These are phyloP conservation scores for Euphorbia tirucalli DNA, from an alignment of 345 rosid species.

Conservation along the genomic window DNA sequence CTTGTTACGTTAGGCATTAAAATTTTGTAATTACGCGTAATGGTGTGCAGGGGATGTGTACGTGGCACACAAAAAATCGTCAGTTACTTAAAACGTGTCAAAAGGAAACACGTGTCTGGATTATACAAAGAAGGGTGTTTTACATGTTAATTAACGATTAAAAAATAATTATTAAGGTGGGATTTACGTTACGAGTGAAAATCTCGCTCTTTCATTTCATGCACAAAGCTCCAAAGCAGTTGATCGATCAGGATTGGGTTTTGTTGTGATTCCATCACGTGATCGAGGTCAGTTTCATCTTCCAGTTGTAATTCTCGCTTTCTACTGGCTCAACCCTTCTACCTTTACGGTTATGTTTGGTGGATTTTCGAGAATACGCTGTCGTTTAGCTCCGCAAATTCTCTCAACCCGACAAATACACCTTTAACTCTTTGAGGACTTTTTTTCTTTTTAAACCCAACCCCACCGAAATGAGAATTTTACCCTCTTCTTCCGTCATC, in stretches of 20 bases:
- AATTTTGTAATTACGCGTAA: too few species aligned
- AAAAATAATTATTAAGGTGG: background rate
- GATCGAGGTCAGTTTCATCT: conserved; percentile 18
- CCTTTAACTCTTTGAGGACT: conserved; percentile 18
- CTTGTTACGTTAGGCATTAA: background rate
- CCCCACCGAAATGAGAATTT: conserved; percentile 1
- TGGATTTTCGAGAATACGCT: conserved; percentile 4
- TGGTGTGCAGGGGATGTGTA: background rate
- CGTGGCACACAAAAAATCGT: conserved; percentile 17
- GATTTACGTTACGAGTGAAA: conserved; percentile 2
- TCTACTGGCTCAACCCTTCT: background rate
- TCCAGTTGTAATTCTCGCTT: background rate
- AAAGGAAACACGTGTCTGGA: conserved; percentile 11
- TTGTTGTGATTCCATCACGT: conserved; percentile 2
- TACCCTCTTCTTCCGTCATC: background rate
- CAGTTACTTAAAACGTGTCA: background rate
- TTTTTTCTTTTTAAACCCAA: background rate
- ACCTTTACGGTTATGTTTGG: conserved; percentile 18
- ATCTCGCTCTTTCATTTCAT: too few species aligned
- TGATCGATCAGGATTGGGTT: conserved; percentile 1
- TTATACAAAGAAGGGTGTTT: background rate
- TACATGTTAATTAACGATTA: conserved; percentile 17
- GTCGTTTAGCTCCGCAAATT: conserved; percentile 29
- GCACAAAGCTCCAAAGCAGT: conserved; percentile 19
- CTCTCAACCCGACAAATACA: conserved; percentile 33